These are phyloP conservation scores for Postia placenta DNA, from an alignment of 768 basidiomycete genomes.

Conservation along the genomic window DNA sequence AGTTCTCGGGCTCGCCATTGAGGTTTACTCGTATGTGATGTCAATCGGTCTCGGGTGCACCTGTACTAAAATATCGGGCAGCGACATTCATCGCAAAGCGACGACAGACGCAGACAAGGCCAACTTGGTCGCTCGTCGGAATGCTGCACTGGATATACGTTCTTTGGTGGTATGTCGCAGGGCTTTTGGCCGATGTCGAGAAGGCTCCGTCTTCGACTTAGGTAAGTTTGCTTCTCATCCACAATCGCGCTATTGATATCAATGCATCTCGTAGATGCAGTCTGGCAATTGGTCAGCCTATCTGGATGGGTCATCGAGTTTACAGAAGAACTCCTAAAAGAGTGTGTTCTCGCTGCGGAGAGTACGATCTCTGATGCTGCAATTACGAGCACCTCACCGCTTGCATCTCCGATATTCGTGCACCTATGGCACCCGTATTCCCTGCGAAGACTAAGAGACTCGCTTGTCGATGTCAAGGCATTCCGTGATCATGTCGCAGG, in stretches of 20 bases:
- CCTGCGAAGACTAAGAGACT: conserved; percentile 42
- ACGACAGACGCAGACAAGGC: conserved; percentile 32
- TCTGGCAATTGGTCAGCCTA: conserved; percentile 67
- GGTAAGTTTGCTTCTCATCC: conserved; percentile 31
- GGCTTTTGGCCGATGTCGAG: conserved; percentile 64
- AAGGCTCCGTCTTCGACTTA: conserved; percentile 56
- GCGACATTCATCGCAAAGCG: too few relatives aligned
- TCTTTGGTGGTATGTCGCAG: conserved; percentile 52
- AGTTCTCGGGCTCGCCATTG: conserved; percentile 42
- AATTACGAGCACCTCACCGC: conserved; percentile 6
- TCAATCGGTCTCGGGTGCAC: too few relatives aligned
- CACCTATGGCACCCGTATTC: conserved; percentile 59
- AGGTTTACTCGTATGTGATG: conserved; percentile 29
- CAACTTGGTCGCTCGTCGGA: conserved; percentile 42
- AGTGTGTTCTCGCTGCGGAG: conserved; percentile 31
- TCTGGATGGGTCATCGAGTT: conserved; percentile 58
- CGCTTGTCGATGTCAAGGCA: conserved; percentile 50
- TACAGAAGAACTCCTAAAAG: conserved; percentile 55
- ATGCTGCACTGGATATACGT: conserved; percentile 59
- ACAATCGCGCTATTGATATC: too few relatives aligned
- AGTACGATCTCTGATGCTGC: neutral
- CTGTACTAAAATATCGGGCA: too few relatives aligned
- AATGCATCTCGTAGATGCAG: conserved; percentile 52
- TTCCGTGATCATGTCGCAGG: conserved; percentile 49
- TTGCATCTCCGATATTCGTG: conserved; percentile 39